Evolutionary conservation across 306 rosid species (phyloP).

Genomic region (Acacia melanoxylon): DNA sequence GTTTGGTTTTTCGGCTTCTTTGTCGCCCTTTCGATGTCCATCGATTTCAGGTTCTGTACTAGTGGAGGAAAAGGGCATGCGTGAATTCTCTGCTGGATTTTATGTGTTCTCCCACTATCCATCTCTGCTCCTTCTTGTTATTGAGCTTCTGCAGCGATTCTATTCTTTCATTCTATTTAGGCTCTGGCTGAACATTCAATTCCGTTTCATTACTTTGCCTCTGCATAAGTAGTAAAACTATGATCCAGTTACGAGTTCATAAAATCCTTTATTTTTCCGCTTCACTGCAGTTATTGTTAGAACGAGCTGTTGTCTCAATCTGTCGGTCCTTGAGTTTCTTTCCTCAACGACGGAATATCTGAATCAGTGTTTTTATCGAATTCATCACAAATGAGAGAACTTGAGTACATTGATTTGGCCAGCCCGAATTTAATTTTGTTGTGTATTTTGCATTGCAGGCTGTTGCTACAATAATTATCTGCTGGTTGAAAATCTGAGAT

Average conservation of each 20-base stretch:
- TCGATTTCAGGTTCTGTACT: conserved; percentile 25
- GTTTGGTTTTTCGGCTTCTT: conserved; percentile 31
- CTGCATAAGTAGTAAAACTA: conserved; percentile 4
- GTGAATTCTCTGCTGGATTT: conserved; percentile 6
- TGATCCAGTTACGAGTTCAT: neutral
- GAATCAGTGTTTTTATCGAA: neutral
- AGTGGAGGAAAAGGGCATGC: conserved; percentile 13
- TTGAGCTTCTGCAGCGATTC: conserved; percentile 7
- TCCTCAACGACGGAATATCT: neutral
- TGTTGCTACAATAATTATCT: conserved; percentile 24
- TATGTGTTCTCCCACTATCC: neutral
- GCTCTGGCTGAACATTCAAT: neutral
- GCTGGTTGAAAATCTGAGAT: conserved; percentile 2
- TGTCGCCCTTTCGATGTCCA: neutral
- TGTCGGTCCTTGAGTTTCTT: neutral
- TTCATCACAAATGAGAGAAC: conserved; percentile 6
- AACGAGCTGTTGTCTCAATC: neutral
- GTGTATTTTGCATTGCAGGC: conserved; percentile 11
- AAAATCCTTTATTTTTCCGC: neutral
- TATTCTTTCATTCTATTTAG: neutral
- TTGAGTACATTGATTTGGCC: conserved; percentile 9
- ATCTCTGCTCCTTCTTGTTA: conserved; percentile 14
- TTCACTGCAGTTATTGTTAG: neutral
- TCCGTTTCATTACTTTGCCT: neutral
- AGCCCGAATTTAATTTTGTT: neutral